phyloP scores from a whole-genome alignment of 2,329 filamentous ascomycete genomes.

The Remersonia thermophila region DNA sequence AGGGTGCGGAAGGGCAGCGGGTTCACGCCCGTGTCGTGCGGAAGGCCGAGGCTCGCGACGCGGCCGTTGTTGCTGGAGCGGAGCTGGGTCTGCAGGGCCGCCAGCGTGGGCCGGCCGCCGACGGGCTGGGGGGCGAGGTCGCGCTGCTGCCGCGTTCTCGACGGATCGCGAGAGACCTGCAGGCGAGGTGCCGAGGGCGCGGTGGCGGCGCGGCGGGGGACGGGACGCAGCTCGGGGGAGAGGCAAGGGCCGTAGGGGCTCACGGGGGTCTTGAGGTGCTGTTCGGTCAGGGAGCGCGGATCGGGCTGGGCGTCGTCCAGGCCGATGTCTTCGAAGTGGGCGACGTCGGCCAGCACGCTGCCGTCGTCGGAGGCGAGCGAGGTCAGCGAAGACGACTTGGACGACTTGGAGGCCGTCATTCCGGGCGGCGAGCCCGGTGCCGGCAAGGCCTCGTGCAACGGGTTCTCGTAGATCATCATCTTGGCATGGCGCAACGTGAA shows the following conservation, averaged over 20 bases:
- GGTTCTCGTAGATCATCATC: conserved; percentile 30
- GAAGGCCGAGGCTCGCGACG: conserved; percentile 32
- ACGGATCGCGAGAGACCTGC: conserved; percentile 21
- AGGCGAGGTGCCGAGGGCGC: conserved; percentile 19
- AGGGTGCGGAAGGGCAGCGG: conserved; percentile 24
- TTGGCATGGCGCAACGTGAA: conserved; percentile 13
- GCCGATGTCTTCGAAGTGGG: conserved; percentile 87
- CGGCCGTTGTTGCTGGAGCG: conserved; percentile 37
- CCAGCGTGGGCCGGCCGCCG: conserved; percentile 29
- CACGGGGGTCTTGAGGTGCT: conserved; percentile 25
- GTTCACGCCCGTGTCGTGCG: conserved; percentile 20
- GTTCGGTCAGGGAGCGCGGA: conserved; percentile 23
- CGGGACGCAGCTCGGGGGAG: conserved; percentile 30
- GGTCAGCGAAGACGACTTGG: conserved; percentile 78
- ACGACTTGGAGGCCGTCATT: conserved; percentile 73
- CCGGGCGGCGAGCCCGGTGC: conserved; percentile 60
- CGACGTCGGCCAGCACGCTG: conserved; percentile 56
- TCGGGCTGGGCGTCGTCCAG: conserved; percentile 43
- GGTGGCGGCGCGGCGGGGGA: conserved; percentile 15
- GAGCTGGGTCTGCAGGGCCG: conserved; percentile 34
- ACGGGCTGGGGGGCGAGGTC: conserved; percentile 21
- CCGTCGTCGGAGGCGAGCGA: conserved; percentile 68
- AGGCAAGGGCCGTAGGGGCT: conserved; percentile 40
- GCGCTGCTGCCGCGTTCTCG: conserved; percentile 22
- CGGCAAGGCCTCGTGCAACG: conserved; percentile 27